phyloP scores from a whole-genome alignment of 352 stramenopile species.

The Globisporangium rhizosaccharum region DNA sequence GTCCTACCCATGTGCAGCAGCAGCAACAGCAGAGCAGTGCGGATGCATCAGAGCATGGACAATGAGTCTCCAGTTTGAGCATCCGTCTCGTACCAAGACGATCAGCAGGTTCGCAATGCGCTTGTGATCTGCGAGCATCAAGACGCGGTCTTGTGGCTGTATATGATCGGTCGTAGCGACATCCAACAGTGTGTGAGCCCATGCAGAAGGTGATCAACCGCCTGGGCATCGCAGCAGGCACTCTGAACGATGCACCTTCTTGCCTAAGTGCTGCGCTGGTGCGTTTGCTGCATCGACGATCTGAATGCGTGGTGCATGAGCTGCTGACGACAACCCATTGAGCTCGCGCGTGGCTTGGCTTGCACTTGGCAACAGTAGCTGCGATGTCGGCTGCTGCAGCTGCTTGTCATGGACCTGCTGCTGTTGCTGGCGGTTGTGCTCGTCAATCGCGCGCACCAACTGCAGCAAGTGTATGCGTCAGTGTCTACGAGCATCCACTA shows the following conservation, averaged over 20 bases:
- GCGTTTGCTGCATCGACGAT: not conserved
- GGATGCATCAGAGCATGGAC: not conserved
- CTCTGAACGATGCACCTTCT: not conserved
- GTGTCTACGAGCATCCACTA: not conserved
- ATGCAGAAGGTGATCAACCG: not conserved
- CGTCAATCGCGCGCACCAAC: conserved; percentile 37
- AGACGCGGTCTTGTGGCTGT: conserved; percentile 14
- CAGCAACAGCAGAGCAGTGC: not conserved
- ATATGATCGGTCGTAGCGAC: not conserved
- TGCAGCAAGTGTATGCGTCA: conserved; percentile 8
- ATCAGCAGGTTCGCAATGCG: conserved; percentile 44
- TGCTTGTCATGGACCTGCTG: no score
- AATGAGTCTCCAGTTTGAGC: no score
- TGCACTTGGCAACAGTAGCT: conserved; percentile 13
- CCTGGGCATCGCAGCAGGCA: not conserved
- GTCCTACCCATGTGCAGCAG: not conserved
- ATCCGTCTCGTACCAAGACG: conserved; percentile 19
- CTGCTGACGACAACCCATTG: not conserved
- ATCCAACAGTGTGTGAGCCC: not conserved
- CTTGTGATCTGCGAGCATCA: conserved; percentile 55
- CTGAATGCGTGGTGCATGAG: not conserved
- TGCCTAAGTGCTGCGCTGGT: not conserved
- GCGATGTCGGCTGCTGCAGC: not conserved
- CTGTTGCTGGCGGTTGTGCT: conserved; percentile 2
- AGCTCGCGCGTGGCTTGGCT: not conserved